Conservation (phyloP, 2,329 filamentous ascomycete species). For the Cladosporium sp. region DNA sequence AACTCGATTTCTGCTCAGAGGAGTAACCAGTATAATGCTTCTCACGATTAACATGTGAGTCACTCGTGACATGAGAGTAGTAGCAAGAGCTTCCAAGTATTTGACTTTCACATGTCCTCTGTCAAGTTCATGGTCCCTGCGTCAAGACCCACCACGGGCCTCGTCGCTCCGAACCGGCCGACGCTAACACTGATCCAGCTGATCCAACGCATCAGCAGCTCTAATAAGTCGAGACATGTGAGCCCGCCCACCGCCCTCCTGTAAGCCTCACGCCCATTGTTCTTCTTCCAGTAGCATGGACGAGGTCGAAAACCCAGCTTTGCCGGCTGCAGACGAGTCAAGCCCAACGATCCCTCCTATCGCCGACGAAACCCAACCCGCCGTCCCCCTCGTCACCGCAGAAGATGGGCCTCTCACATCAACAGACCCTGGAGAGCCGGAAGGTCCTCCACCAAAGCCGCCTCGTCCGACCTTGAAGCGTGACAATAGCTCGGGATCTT, state of each 20-base stretch:
- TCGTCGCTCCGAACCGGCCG: too few species aligned
- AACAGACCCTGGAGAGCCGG: conserved; percentile 4
- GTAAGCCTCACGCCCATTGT: neutral
- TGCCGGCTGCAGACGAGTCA: conserved; percentile 31
- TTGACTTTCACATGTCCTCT: too few species aligned
- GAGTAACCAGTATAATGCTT: too few species aligned
- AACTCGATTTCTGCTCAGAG: too few species aligned
- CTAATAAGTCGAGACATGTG: neutral
- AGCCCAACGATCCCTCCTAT: conserved; percentile 28
- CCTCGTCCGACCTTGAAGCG: conserved; percentile 37
- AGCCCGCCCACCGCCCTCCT: neutral
- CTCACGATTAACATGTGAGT: too few species aligned
- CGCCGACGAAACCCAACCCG: conserved; percentile 19
- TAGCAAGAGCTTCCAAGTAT: too few species aligned
- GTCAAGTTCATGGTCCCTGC: too few species aligned
- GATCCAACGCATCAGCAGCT: too few species aligned
- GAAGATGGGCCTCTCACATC: neutral
- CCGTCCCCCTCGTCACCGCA: conserved; percentile 9
- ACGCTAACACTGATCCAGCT: too few species aligned
- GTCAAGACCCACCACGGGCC: too few species aligned
- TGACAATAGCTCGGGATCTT: conserved; percentile 31
- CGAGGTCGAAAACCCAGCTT: conserved; percentile 34
- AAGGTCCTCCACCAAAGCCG: conserved; percentile 6
- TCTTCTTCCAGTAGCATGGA: conserved; percentile 25
- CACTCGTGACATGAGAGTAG: too few species aligned